phyloP scores from a whole-genome alignment of 2,329 filamentous ascomycete genomes.

The Phialemoniopsis sp. region DNA sequence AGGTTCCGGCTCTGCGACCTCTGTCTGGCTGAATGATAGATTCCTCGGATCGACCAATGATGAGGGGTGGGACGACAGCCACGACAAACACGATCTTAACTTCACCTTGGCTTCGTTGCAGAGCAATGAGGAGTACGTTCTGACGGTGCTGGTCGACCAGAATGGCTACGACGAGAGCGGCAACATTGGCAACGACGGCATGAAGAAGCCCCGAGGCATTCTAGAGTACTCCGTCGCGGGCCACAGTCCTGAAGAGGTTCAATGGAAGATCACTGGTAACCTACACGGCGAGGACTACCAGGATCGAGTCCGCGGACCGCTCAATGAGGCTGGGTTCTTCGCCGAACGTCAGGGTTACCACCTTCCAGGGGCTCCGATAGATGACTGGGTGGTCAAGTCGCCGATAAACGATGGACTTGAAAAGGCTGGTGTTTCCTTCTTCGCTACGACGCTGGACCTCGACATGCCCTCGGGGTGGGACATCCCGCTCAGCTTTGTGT shows the following conservation, averaged over 20 bases:
- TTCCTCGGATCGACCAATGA: slow-evolving; percentile 66
- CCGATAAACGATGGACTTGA: slow-evolving; percentile 29
- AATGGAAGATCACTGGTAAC: slow-evolving; percentile 61
- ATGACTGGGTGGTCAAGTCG: background rate
- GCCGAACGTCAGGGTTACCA: slow-evolving; percentile 51
- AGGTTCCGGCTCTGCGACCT: slow-evolving; percentile 60
- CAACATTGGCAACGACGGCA: slow-evolving; percentile 47
- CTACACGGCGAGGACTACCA: slow-evolving; percentile 45
- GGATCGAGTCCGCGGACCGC: slow-evolving; percentile 45
- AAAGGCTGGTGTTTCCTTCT: slow-evolving; percentile 38
- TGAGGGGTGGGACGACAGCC: too few species aligned
- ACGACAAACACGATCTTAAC: too few species aligned
- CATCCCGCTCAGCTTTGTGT: slow-evolving; percentile 43
- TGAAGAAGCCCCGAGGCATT: slow-evolving; percentile 57
- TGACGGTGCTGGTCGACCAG: slow-evolving; percentile 66
- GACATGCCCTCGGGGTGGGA: slow-evolving; percentile 41
- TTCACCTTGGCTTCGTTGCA: too few species aligned
- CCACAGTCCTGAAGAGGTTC: slow-evolving; percentile 39
- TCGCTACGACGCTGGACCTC: slow-evolving; percentile 39
- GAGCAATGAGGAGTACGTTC: slow-evolving; percentile 44
- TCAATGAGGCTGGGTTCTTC: slow-evolving; percentile 53
- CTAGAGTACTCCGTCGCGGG: slow-evolving; percentile 49
- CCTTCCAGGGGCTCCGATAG: slow-evolving; percentile 32
- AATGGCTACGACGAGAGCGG: slow-evolving; percentile 65
- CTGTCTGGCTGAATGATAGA: slow-evolving; percentile 55